Evolutionary conservation across 2,329 filamentous ascomycete genomes (phyloP).

Genomic region (Penicillium sp.): DNA sequence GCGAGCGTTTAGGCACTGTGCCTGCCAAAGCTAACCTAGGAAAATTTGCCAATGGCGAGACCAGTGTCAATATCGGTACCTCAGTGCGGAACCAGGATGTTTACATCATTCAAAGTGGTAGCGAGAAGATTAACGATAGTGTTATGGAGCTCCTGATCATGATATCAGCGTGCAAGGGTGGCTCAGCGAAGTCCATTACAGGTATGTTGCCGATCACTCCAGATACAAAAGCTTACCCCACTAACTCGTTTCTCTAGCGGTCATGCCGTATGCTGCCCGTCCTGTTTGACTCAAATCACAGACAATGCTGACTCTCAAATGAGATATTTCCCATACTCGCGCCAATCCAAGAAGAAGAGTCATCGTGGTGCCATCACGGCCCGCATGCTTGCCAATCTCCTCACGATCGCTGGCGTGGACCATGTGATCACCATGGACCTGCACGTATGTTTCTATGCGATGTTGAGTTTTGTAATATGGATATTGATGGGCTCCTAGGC

Average conservation of each 20-base stretch:
- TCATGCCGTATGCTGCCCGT: constrained; percentile 48
- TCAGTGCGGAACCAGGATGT: constrained; percentile 96
- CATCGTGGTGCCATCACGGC: constrained; percentile 95
- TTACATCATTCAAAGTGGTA: constrained; percentile 97
- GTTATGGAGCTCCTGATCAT: constrained; percentile 99
- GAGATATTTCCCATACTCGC: constrained; percentile 95
- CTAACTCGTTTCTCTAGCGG: constrained; percentile 33
- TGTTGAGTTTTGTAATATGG: constrained; percentile 1
- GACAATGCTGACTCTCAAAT: constrained; percentile 40
- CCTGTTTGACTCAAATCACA: constrained; percentile 28
- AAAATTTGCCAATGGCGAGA: constrained; percentile 71
- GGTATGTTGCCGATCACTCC: constrained; percentile 57
- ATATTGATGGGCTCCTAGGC: constrained; percentile 48
- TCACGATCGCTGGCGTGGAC: constrained; percentile 90
- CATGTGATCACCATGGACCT: constrained; percentile 97
- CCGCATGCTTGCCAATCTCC: constrained; percentile 92
- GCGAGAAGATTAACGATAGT: constrained; percentile 93
- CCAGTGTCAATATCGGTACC: constrained; percentile 64
- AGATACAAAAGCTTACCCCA: constrained; percentile 17
- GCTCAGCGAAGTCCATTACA: constrained; percentile 93
- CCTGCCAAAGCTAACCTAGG: constrained; percentile 61
- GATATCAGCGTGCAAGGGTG: constrained; percentile 97
- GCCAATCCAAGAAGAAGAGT: constrained; percentile 98
- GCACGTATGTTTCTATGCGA: constrained; percentile 57
- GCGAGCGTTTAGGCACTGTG: constrained; percentile 62